phyloP scores from a whole-genome alignment of 192 early-diverging fungal genomes.

The Powellomyces hirtus region DNA sequence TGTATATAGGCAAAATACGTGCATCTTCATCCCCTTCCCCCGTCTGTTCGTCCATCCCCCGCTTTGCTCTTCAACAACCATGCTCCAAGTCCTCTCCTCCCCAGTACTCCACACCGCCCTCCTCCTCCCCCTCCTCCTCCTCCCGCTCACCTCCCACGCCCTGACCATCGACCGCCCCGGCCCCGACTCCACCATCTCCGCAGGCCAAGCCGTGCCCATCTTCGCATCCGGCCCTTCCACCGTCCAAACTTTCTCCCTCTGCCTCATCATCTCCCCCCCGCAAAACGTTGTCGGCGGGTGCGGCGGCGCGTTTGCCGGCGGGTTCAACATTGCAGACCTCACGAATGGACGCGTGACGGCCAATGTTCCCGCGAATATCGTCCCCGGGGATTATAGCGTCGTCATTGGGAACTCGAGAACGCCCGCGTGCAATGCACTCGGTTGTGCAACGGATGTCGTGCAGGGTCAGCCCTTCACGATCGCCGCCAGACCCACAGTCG shows the following conservation, averaged over 20 bases:
- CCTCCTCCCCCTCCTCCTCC: background rate
- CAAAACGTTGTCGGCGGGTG: slow-evolving; percentile 3
- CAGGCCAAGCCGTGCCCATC: slow-evolving; percentile 18
- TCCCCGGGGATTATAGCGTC: slow-evolving; percentile 6
- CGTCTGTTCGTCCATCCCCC: too few species aligned
- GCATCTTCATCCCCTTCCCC: too few species aligned
- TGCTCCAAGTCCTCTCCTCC: too few species aligned
- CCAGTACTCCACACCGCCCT: too few species aligned
- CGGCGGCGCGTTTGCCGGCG: background rate
- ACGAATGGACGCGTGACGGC: slow-evolving; percentile 12
- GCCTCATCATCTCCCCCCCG: background rate
- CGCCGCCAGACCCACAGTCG: background rate
- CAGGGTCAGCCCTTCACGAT: background rate
- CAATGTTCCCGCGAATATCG: background rate
- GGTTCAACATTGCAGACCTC: slow-evolving; percentile 9
- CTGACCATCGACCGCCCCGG: slow-evolving; percentile 1
- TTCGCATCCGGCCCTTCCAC: background rate
- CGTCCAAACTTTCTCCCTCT: background rate
- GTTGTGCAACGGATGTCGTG: background rate
- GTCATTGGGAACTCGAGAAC: background rate
- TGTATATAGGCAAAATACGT: too few species aligned
- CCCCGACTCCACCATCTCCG: background rate
- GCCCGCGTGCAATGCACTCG: background rate
- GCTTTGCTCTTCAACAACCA: too few species aligned
- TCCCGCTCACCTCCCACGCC: background rate